phyloP scores from a whole-genome alignment of 495 filamentous ascomycete genomes.

The Tuber brumale region DNA sequence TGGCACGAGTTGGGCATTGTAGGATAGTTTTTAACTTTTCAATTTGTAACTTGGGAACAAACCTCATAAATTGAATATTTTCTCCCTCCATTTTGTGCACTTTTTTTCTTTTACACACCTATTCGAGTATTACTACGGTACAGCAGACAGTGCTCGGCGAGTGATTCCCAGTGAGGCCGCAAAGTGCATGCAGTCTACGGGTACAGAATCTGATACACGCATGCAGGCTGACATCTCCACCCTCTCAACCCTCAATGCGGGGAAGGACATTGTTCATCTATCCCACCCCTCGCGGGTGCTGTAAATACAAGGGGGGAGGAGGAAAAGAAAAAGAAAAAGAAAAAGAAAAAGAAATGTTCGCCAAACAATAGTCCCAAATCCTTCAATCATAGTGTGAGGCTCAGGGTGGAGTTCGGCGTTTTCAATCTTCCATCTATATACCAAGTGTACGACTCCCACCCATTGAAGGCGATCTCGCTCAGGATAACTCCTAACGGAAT shows the following conservation, averaged over 20 bases:
- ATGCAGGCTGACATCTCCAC: neutral
- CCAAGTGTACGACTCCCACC: constrained; percentile 2
- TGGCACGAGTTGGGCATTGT: neutral
- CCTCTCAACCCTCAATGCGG: neutral
- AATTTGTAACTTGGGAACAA: constrained; percentile 7
- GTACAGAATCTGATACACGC: neutral
- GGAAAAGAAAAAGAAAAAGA: neutral
- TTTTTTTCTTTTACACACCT: neutral
- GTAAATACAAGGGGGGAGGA: neutral
- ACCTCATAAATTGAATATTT: constrained; percentile 14
- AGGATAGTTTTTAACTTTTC: constrained; percentile 13
- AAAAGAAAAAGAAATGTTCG: neutral
- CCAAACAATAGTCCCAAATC: neutral
- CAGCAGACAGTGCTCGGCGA: neutral
- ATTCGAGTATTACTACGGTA: too few species aligned
- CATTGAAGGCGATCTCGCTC: neutral
- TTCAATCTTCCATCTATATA: neutral
- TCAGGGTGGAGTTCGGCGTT: constrained; percentile 9
- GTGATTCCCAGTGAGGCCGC: neutral
- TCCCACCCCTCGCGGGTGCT: neutral
- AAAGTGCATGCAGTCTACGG: neutral
- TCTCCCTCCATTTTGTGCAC: neutral
- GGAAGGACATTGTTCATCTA: neutral
- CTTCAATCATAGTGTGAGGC: neutral
- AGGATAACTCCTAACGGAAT: constrained; percentile 7